phyloP scores from a whole-genome alignment of 345 rosid genomes.

The Lumnitzera littorea region DNA sequence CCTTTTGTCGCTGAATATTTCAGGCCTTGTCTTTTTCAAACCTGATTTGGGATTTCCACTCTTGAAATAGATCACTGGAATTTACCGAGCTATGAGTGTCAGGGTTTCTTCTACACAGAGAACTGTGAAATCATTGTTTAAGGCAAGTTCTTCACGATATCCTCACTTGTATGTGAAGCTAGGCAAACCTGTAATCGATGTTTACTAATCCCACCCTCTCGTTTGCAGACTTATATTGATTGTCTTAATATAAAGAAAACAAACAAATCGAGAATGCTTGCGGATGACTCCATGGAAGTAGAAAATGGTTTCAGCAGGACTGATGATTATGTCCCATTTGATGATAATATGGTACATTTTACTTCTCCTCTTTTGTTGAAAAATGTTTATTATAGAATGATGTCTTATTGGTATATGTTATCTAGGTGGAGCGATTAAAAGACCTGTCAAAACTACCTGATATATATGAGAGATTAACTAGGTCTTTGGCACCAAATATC shows the following conservation, averaged over 20 bases:
- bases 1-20: neutral
- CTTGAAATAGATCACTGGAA: conserved; percentile 65
- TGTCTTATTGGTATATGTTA: neutral
- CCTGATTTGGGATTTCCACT: conserved; percentile 4
- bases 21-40: neutral
- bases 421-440: conserved; percentile 61
- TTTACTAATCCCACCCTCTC: conserved; percentile 9
- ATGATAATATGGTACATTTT: conserved; percentile 42
- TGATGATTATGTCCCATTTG: conserved; percentile 64
- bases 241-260: conserved; percentile 86
- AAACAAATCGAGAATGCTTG: conserved; percentile 72
- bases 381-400: neutral
- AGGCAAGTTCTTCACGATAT: conserved; percentile 31
- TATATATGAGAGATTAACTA: conserved; percentile 74
- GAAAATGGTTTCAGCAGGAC: conserved; percentile 46
- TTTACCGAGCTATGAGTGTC: conserved; percentile 94
- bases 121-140: conserved; percentile 90
- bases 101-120: conserved; percentile 80
- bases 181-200: conserved; percentile 1
- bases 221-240: conserved; percentile 77
- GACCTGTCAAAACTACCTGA: conserved; percentile 66
- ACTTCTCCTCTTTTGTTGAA: neutral
- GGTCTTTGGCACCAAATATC: conserved; percentile 85
- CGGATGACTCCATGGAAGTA: conserved; percentile 73
- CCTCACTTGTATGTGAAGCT: conserved; percentile 7